These are phyloP conservation scores for Tolypocladium cylindrosporum DNA, from an alignment of 2,329 filamentous ascomycete species.

Conservation along the genomic window DNA sequence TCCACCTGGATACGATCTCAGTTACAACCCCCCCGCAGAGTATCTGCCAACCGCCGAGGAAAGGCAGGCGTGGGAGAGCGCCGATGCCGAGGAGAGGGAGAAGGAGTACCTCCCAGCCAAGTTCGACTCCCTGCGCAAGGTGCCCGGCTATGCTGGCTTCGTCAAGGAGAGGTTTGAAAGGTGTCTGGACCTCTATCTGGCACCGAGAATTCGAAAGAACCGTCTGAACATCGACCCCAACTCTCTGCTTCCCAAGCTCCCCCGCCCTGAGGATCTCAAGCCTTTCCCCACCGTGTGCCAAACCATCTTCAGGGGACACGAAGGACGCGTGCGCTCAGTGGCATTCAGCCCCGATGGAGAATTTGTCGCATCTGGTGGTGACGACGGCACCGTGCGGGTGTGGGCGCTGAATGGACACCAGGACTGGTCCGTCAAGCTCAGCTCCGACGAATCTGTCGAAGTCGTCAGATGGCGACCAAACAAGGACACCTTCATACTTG, in stretches of 20 bases:
- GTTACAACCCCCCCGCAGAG: conserved; percentile 91
- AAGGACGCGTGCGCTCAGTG: conserved; percentile 76
- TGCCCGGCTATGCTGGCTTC: conserved; percentile 81
- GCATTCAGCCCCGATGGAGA: conserved; percentile 77
- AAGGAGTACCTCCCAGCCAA: conserved; percentile 79
- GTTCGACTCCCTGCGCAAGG: conserved; percentile 76
- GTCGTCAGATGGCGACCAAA: conserved; percentile 83
- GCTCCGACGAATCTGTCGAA: conserved; percentile 70
- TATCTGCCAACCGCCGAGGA: conserved; percentile 84
- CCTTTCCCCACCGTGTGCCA: conserved; percentile 90
- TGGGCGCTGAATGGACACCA: conserved; percentile 89
- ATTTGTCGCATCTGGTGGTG: conserved; percentile 84
- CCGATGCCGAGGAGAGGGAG: conserved; percentile 83
- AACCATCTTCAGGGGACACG: conserved; percentile 78
- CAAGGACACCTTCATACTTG: conserved; percentile 69
- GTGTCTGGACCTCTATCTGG: conserved; percentile 89
- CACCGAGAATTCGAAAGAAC: conserved; percentile 83
- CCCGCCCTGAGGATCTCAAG: conserved; percentile 83
- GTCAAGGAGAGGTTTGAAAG: conserved; percentile 95
- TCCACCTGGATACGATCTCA: conserved; percentile 88
- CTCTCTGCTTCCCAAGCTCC: conserved; percentile 84
- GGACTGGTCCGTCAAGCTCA: conserved; percentile 74
- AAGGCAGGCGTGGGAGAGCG: conserved; percentile 72
- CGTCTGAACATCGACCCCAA: conserved; percentile 94
- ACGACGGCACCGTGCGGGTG: conserved; percentile 84